These are phyloP conservation scores for Leishmania turanica DNA, from an alignment of 208 protist genomes.

Conservation along the genomic window DNA sequence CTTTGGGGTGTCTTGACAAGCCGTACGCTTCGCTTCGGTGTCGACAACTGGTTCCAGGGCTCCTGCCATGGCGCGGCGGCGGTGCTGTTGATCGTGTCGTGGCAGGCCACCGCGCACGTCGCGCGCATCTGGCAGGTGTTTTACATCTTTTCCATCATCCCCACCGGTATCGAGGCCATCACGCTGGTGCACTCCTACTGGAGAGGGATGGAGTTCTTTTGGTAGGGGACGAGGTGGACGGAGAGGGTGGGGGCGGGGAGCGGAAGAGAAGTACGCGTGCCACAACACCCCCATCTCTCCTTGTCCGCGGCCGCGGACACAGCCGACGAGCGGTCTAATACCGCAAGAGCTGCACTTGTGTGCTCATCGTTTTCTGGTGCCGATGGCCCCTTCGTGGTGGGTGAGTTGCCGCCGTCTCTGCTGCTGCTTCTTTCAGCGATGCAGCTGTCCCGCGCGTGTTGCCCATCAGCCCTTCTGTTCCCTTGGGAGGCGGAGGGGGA, in stretches of 20 bases:
- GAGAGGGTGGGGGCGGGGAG: neutral
- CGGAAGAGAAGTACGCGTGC: neutral
- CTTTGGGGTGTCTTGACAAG: slow-evolving; percentile 56
- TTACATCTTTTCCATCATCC: slow-evolving; percentile 73
- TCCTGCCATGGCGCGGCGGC: slow-evolving; percentile 50
- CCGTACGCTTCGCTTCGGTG: slow-evolving; percentile 65
- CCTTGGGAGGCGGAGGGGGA: neutral
- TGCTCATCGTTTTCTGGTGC: neutral
- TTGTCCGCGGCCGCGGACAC: neutral
- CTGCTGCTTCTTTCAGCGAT: neutral
- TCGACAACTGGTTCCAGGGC: slow-evolving; percentile 63
- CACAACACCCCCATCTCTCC: neutral
- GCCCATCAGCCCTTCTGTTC: neutral
- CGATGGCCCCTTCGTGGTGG: neutral
- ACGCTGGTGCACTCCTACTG: slow-evolving; percentile 51
- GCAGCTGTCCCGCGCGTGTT: neutral
- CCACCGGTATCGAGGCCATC: slow-evolving; percentile 59
- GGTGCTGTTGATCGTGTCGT: slow-evolving; percentile 60
- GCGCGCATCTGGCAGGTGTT: slow-evolving; percentile 71
- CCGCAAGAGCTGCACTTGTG: neutral
- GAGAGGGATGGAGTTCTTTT: slow-evolving; percentile 49
- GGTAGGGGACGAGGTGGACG: slow-evolving; percentile 7
- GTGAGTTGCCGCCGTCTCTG: neutral
- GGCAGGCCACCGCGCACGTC: slow-evolving; percentile 46
- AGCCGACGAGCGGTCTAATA: neutral